Base-by-base conservation (phyloP, 75 land plant species). In the Picea sitchensis region DNA sequence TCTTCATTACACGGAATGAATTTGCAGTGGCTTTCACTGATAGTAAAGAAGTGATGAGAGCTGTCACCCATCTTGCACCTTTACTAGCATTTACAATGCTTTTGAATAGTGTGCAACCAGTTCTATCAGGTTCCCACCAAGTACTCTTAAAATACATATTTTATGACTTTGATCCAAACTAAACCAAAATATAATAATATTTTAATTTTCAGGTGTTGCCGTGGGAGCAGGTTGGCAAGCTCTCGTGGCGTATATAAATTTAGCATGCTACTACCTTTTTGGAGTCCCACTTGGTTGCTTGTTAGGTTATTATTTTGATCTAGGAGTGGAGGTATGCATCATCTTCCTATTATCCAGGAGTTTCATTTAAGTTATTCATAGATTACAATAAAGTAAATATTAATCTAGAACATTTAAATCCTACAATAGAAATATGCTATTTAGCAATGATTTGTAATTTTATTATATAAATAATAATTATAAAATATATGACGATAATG, bases 11-110 rank as follows among this genome's bases (percentile, higher is more conserved):
- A 9, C 61, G 79, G 11, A 82, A 82, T 69, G 71, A 77, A 61
- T 58, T 82, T 47, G 80, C 85, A 26, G 31, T 61, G 18, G 84
- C 84, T 18, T 84, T 84, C 59, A 84, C 80, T 30, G 31, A 77
- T 12, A 84, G 78, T 30, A 17, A 63, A 65, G 76, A 36, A 58
- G 80, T 84, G 14, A 44, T 76, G n/a, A 36, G 20, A 26, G 54
- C 47, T 0, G 78, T 82, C 6, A 38, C 84, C 15, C 18, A 21
- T 13, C 57, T 84, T 32, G 31, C 71, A 58, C 73, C 84, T 14
- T 31, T 82, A 14, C 83, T 84, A 5, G 86, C 84, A n/a, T 41
- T 79, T 2, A 61, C 81, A 1, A 76, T 84, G 30, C 56, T 84
- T 41, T 51, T 84, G 7, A 69, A 84, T 65, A 69, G 81, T 26